phyloP scores from a whole-genome alignment of 1,284 basidiomycete species.

The Ustilago esculenta region DNA sequence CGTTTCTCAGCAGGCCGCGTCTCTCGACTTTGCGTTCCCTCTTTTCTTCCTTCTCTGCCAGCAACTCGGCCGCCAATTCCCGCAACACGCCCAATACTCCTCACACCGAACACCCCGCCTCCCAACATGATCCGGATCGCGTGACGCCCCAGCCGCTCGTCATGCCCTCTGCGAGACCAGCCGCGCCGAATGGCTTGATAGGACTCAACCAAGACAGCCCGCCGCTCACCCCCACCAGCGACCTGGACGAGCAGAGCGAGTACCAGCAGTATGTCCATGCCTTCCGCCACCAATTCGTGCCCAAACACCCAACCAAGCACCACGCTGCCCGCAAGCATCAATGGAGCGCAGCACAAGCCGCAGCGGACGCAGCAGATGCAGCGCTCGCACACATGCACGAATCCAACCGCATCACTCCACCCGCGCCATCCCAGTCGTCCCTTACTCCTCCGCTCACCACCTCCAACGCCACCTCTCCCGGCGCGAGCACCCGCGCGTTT shows the following conservation, averaged over 20 bases:
- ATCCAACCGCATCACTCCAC: conserved; percentile 26
- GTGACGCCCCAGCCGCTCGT: conserved; percentile 39
- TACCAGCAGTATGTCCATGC: conserved; percentile 36
- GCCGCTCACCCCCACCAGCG: conserved; percentile 56
- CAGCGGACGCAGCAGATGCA: conserved; percentile 44
- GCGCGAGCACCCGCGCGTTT: conserved; percentile 34
- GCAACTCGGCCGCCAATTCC: conserved; percentile 16
- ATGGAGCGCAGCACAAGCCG: conserved; percentile 56
- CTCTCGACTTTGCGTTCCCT: conserved; percentile 47
- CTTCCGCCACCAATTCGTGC: conserved; percentile 27
- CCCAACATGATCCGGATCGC: background rate
- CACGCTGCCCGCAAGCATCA: conserved; percentile 47
- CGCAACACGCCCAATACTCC: conserved; percentile 25
- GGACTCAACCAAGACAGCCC: conserved; percentile 59
- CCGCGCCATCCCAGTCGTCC: conserved; percentile 27
- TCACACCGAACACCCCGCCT: background rate
- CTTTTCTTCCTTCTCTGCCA: conserved; percentile 43
- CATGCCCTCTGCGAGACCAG: conserved; percentile 58
- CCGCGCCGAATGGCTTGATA: conserved; percentile 40
- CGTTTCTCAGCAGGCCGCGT: conserved; percentile 23
- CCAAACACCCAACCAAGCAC: conserved; percentile 10
- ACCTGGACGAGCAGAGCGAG: conserved; percentile 38
- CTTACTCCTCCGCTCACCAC: conserved; percentile 46
- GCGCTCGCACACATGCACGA: conserved; percentile 24
- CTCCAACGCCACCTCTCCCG: conserved; percentile 38